phyloP scores from a whole-genome alignment of 768 basidiomycete species.

The Paxillus involutus region DNA sequence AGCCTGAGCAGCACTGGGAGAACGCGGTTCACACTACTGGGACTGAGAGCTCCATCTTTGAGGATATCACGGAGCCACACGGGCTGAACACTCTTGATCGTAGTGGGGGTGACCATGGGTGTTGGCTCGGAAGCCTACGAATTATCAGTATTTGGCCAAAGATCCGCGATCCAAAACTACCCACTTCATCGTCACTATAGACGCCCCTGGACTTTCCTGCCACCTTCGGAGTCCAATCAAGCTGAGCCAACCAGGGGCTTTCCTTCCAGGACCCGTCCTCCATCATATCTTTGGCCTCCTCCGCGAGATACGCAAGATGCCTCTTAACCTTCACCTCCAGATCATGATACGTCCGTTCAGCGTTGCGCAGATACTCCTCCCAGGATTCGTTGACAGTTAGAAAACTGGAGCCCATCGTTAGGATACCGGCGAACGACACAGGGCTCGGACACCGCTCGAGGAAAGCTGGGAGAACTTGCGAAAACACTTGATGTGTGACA shows the following conservation, averaged over 20 bases:
- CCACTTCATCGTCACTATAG: slow-evolving; percentile 30
- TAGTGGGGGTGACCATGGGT: background rate
- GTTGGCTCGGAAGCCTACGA: slow-evolving; percentile 4
- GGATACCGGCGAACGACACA: slow-evolving; percentile 86
- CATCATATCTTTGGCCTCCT: slow-evolving; percentile 51
- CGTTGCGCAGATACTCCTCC: slow-evolving; percentile 77
- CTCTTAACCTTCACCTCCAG: slow-evolving; percentile 62
- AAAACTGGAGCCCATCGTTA: slow-evolving; percentile 91
- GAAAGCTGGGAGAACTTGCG: slow-evolving; percentile 77
- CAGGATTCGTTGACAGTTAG: slow-evolving; percentile 88
- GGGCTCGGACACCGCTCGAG: slow-evolving; percentile 85
- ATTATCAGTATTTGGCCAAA: background rate
- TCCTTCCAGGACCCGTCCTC: slow-evolving; percentile 56
- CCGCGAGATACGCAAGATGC: slow-evolving; percentile 68
- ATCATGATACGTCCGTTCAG: slow-evolving; percentile 74
- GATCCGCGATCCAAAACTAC: background rate
- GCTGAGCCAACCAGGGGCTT: slow-evolving; percentile 84
- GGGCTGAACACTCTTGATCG: slow-evolving; percentile 34
- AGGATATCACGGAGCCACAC: slow-evolving; percentile 58
- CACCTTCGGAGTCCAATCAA: slow-evolving; percentile 94
- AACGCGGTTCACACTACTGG: slow-evolving; percentile 41
- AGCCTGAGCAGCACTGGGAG: slow-evolving; percentile 70
- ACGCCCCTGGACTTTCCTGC: slow-evolving; percentile 70
- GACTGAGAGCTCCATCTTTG: slow-evolving; percentile 39
- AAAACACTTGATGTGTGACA: slow-evolving; percentile 81